Conservation (phyloP, 306 rosid genomes). For the Trifolium subterraneum region DNA sequence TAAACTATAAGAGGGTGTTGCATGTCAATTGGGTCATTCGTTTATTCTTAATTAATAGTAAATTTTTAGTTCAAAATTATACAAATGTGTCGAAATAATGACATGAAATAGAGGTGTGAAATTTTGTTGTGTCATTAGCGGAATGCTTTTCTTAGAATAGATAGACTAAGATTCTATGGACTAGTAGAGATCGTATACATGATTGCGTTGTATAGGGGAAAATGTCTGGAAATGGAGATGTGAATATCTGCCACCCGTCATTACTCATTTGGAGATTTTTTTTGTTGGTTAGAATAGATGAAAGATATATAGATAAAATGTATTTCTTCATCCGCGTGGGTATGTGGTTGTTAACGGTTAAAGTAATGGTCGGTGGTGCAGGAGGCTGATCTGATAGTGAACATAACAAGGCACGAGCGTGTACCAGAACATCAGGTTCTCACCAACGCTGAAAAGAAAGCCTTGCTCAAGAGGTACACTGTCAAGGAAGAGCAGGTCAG, state of each 20-base stretch:
- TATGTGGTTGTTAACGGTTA: background rate
- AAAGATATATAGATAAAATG: background rate
- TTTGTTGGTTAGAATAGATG: background rate
- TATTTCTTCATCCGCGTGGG: background rate
- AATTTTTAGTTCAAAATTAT: background rate
- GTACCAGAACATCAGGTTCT: conserved; percentile 84
- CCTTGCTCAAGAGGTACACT: conserved; percentile 80
- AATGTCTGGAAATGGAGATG: background rate
- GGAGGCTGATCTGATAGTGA: conserved; percentile 80
- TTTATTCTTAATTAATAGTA: background rate
- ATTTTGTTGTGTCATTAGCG: background rate
- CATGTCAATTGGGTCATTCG: background rate
- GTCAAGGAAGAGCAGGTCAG: conserved; percentile 77
- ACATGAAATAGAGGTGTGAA: background rate
- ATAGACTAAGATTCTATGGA: background rate
- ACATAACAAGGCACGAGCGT: conserved; percentile 70
- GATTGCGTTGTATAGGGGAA: background rate
- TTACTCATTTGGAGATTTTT: background rate
- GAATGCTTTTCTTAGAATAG: background rate
- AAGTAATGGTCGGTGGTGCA: conserved; percentile 35
- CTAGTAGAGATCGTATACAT: background rate
- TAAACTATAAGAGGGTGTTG: background rate
- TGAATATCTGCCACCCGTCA: background rate
- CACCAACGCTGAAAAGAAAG: conserved; percentile 68
- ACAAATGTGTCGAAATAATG: background rate